These are phyloP conservation scores for Vanderwaltozyma yarrowii DNA, from an alignment of 805 yeast genomes.

Conservation along the genomic window DNA sequence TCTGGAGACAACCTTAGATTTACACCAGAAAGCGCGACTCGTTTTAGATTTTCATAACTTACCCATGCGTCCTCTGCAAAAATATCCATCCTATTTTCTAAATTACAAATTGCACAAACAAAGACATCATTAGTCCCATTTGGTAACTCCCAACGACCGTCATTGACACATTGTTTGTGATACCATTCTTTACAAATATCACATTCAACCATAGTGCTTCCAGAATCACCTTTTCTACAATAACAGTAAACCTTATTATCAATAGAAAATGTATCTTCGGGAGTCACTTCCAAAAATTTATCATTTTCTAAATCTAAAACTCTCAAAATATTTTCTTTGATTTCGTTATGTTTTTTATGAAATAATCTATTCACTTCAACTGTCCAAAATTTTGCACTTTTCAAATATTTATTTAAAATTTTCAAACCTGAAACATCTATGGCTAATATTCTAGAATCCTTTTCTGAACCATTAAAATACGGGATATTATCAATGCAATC, in stretches of 20 bases:
- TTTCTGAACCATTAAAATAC: constrained; percentile 22
- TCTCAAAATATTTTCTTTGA: neutral
- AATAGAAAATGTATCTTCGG: neutral
- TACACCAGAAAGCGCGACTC: constrained; percentile 11
- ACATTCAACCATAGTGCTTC: constrained; percentile 56
- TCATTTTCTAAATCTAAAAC: constrained; percentile 22
- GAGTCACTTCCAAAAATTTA: neutral
- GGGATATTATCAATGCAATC: constrained; percentile 5
- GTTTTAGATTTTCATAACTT: constrained; percentile 12
- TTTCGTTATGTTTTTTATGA: neutral
- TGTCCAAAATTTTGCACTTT: constrained; percentile 9
- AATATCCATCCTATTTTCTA: constrained; percentile 5
- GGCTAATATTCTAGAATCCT: constrained; percentile 27
- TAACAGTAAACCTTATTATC: constrained; percentile 37
- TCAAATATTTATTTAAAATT: constrained; percentile 6
- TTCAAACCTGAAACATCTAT: constrained; percentile 21
- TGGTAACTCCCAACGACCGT: constrained; percentile 26
- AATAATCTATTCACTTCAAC: neutral
- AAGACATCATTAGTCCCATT: constrained; percentile 31
- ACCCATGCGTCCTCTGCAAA: constrained; percentile 9
- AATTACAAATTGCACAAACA: constrained; percentile 47
- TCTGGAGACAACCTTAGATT: constrained; percentile 16
- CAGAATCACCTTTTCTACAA: constrained; percentile 50
- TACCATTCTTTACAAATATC: constrained; percentile 66
- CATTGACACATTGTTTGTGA: constrained; percentile 48